These are phyloP conservation scores for Malus hybrid DNA, from an alignment of 331 rosid species.

Conservation along the genomic window DNA sequence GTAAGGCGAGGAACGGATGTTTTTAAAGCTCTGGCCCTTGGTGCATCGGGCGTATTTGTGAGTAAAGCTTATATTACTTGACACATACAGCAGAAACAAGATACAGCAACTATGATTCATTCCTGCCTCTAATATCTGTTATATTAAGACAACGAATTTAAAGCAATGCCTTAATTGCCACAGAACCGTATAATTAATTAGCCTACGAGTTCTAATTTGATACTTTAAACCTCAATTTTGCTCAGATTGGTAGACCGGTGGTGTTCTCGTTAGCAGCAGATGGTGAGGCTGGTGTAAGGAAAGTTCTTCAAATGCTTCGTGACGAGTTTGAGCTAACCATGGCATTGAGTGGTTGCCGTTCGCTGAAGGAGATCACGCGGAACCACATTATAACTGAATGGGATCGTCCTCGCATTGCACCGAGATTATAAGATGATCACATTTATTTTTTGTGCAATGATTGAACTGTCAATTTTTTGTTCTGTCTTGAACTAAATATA, in stretches of 20 bases:
- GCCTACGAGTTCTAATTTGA: background rate
- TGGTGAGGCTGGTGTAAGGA: slow-evolving; percentile 85
- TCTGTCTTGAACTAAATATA: background rate
- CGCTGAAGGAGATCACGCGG: slow-evolving; percentile 79
- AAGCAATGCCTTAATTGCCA: background rate
- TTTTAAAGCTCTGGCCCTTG: slow-evolving; percentile 48
- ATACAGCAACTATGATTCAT: background rate
- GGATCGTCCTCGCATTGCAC: slow-evolving; percentile 54
- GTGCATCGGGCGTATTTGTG: slow-evolving; percentile 45
- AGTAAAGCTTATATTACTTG: background rate
- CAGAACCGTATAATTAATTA: too few species aligned
- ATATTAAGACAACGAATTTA: background rate
- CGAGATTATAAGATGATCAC: slow-evolving; percentile 24
- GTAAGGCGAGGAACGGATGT: slow-evolving; percentile 45
- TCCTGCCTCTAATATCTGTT: background rate
- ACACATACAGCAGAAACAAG: background rate
- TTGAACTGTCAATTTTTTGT: background rate
- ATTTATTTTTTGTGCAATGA: background rate
- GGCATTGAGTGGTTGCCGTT: slow-evolving; percentile 90
- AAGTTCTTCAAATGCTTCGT: slow-evolving; percentile 71
- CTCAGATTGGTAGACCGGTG: slow-evolving; percentile 96
- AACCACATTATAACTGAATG: slow-evolving; percentile 60
- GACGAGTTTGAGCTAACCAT: slow-evolving; percentile 89
- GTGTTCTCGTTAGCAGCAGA: slow-evolving; percentile 78
- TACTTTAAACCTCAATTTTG: background rate